Evolutionary conservation across 331 rosid genomes (phyloP), one percentile per base, ranked within the genome.

Genomic region (Stylosanthes scabra): DNA sequence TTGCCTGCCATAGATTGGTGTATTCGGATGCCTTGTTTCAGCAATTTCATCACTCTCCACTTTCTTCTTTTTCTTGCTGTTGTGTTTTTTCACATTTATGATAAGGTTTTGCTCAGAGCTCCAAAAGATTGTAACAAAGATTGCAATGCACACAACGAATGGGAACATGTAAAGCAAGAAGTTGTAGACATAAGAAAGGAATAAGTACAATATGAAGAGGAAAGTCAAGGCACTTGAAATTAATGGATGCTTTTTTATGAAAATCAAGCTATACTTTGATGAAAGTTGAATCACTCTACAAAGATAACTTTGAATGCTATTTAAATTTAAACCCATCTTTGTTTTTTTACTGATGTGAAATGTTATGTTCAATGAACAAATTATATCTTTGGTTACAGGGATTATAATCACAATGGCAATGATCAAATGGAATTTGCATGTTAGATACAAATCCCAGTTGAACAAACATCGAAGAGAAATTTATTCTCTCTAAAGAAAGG

Each of bases 311-410:
- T 76, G 75, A 66, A 89, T 52, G 57, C 75, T 86, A 68, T 79
- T 89, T 79, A 82, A 78, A 65, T 86, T 88, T 49, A 91, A 51
- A 54, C 86, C 97, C 99, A 89, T 91, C 27, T 79, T 81, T 72
- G 52, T 44, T 74, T 57, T 72, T 79, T 81, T 72, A 47, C 29
- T 74, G 58, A 72, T 66, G 12, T 65, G 16, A 59, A 59, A 64
- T 63, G 25, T 20, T 20, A 42, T 11, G 65, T 11, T 14, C 58
- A 40, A 62, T 44, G 55, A 14, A 52, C 28, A 64, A 64, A 16
- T 70, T 75, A 34, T 15, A 66, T 51, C 39, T 11, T 57, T 15
- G 44, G 45, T 56, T 45, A 64, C 66, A 76, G 60, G 16, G 20
- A 80, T 4, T 75, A n/a, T 77, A 74, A 59, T 70, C 59, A 81